phyloP scores from a whole-genome alignment of 257 asterid species.

The Mentha longifolia region DNA sequence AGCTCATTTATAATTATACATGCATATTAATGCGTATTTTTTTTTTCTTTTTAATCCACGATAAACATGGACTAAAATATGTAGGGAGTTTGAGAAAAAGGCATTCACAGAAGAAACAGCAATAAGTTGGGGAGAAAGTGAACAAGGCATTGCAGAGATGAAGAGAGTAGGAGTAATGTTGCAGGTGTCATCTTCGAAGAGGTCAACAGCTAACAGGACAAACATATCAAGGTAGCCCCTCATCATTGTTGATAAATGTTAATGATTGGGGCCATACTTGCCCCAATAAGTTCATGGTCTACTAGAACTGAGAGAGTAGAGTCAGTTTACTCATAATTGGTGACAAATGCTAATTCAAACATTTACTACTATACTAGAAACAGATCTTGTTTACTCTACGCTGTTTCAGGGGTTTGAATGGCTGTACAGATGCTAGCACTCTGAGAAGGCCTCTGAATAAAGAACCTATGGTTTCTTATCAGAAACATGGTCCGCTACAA shows the following conservation, averaged over 20 bases:
- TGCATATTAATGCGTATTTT: neutral
- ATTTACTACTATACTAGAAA: slow-evolving; percentile 7
- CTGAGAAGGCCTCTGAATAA: slow-evolving; percentile 52
- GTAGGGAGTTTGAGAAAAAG: slow-evolving; percentile 33
- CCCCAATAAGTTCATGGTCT: slow-evolving; percentile 9
- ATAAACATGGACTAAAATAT: slow-evolving; percentile 14
- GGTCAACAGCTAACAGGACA: slow-evolving; percentile 33
- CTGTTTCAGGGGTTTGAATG: slow-evolving; percentile 64
- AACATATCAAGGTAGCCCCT: slow-evolving; percentile 41
- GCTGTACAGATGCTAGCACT: slow-evolving; percentile 52
- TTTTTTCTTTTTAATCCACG: slow-evolving; percentile 20
- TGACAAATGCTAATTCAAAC: slow-evolving; percentile 28
- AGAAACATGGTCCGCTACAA: slow-evolving; percentile 89
- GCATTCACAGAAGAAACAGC: slow-evolving; percentile 26
- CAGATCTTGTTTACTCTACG: slow-evolving; percentile 22
- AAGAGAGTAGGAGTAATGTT: slow-evolving; percentile 34
- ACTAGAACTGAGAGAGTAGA: slow-evolving; percentile 27
- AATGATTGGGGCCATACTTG: slow-evolving; percentile 3
- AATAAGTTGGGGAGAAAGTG: slow-evolving; percentile 36
- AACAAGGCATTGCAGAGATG: slow-evolving; percentile 29
- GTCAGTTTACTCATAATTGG: slow-evolving; percentile 17
- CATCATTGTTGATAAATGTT: neutral
- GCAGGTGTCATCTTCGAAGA: slow-evolving; percentile 42
- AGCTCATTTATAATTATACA: neutral
- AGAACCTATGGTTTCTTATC: slow-evolving; percentile 69